Base-by-base conservation (phyloP, 1,284 basidiomycete species). In the Bondarzewia mesenterica region DNA sequence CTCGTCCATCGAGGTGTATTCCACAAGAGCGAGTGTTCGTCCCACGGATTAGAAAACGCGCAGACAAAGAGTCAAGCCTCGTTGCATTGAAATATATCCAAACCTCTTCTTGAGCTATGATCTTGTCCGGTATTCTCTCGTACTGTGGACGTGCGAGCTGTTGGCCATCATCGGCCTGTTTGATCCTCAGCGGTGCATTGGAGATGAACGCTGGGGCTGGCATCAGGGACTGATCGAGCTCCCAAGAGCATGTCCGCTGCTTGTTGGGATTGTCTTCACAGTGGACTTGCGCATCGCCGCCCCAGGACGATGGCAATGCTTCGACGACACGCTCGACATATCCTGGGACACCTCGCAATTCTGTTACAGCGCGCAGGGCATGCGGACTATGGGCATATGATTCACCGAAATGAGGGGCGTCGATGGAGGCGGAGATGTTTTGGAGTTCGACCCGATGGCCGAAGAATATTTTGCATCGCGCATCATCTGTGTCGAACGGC, bases 401-500 rank as follows among this genome's bases (percentile, higher is more conserved):
- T 8, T 8, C 8, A 8, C 10, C 8, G 8, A 35, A 35, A n/a
- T n/a, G n/a, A 10, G 44, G 10, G 25, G 14, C 20, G 16, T 57
- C 44, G 36, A 39, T 52, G 14, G 52, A 50, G 23, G 50, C 47
- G 20, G 58, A 49, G 39, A 55, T 10, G 50, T 56, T 59, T 35
- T 54, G 58, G 35, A 87, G 62, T 45, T 74, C 63, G 16, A 85
- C 68, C 1, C 59, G 67, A 58, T 88, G 85, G 44, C 73, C 70
- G 69, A 86, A 89, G 62, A 71, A 85, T 0, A 87, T 63, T 53
- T 86, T 88, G 55, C 88, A 65, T 0, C 85, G 84, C 3, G 71
- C 62, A 21, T 73, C 62, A 25, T 68, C 62, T 12, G 75, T 75
- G 46, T 35, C 27, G 65, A 89, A 89, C 0, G 86, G 86, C 64